A percentile compares a stretch with the other conserved stretches of the same genome.
phyloP scores from a whole-genome alignment of 2,329 filamentous ascomycete genomes.

The Penicillium sp. region DNA sequence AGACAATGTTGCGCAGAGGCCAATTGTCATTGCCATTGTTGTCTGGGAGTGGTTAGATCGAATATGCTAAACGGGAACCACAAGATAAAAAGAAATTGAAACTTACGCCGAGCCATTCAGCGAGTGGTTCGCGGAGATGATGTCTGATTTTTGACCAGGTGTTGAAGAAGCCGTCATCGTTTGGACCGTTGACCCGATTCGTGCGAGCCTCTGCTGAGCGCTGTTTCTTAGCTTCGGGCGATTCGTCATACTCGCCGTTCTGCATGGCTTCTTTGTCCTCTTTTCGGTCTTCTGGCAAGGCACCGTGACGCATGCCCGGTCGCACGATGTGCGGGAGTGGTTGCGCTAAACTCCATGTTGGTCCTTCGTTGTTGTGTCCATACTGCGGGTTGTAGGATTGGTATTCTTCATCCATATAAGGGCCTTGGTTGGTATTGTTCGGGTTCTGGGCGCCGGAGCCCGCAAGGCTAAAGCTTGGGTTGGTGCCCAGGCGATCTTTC shows the following conservation, averaged over 20 bases:
- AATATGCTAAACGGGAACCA: too few relatives aligned
- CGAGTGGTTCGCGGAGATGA: constrained; percentile 29
- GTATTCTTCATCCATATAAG: constrained; percentile 14
- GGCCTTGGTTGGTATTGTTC: background rate
- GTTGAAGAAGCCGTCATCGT: constrained; percentile 25
- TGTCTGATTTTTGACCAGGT: constrained; percentile 29
- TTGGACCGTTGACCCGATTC: constrained; percentile 1
- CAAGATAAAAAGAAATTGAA: background rate
- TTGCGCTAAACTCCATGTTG: constrained; percentile 53
- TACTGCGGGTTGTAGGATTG: constrained; percentile 50
- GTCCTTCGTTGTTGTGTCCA: constrained; percentile 46
- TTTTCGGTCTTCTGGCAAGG: constrained; percentile 15
- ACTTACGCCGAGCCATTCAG: constrained; percentile 32
- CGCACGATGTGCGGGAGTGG: constrained; percentile 54
- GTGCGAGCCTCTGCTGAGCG: background rate
- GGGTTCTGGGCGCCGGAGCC: constrained; percentile 14
- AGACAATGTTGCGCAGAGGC: constrained; percentile 28
- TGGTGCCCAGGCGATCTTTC: constrained; percentile 8
- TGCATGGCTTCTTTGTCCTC: constrained; percentile 9
- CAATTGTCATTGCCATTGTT: constrained; percentile 31
- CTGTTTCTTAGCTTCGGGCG: background rate
- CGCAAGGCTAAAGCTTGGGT: constrained; percentile 14
- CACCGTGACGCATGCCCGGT: constrained; percentile 44
- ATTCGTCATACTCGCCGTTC: background rate
- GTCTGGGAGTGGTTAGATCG: constrained; percentile 14